Base-by-base conservation (phyloP, 78 protist genomes). In the Guillardia theta region DNA sequence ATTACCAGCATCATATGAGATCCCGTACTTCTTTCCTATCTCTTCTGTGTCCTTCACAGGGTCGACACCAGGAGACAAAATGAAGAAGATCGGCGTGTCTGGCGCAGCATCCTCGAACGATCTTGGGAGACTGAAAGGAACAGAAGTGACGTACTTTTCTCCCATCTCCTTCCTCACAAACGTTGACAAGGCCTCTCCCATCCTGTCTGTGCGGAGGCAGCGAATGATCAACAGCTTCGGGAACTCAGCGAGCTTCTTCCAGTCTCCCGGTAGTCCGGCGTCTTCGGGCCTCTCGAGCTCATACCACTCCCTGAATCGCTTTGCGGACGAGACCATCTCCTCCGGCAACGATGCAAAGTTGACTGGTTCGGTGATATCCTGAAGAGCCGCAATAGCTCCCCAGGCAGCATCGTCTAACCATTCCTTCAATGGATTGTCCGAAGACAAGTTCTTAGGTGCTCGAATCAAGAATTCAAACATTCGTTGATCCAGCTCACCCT, bases 31-130 rank as follows among this genome's bases (percentile, higher is more conserved):
- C 64, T 33, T 62, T 21, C 97, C 97, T 19, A 96, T 95, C 33
- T 92, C n/a, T 93, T 94, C 97, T 33, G 95, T 96, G 3, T 95
- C 95, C 95, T 94, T 92, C 92, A 97, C 78, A 18, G 99, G 99
- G 58, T 98, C 97, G 47, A 94, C 96, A 21, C 98, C 99, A 15
- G 99, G 96, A 1, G 97, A 95, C n/a, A 97, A 95, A 50, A 98
- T 96, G 93, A 98, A 97, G 95, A 98, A 96, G 48, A 96, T 1
- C n/a, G 98, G 97, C 18, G 94, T 80, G 30, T 37, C 2, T 8
- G 95, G 93, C 9, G 88, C 21, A 5, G 96, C 45, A 27, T 95
- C 97, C 41, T 54, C 90, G 88, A 48, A 97, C 24, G 97, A 44
- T 30, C 0, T 10, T 18, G 0, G 37, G 58, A 98, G 64, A 3